Evolutionary conservation across 768 basidiomycete genomes (phyloP).

Genomic region (Chalciporus chontae): DNA sequence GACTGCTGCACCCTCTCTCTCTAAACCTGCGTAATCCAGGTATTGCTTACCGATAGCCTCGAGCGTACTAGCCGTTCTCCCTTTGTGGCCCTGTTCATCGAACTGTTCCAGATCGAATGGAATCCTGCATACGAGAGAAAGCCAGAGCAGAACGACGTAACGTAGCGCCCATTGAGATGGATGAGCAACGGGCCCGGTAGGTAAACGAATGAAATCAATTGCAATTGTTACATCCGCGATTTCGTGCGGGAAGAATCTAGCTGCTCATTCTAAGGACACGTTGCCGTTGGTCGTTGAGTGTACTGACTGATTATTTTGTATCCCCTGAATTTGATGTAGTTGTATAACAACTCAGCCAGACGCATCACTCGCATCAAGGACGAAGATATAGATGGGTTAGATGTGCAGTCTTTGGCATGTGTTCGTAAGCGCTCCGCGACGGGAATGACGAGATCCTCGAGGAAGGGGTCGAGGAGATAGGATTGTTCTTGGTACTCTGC

Average conservation of each 20-base stretch:
- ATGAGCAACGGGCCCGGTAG: constrained; percentile 40
- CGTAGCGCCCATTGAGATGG: constrained; percentile 71
- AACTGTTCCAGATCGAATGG: constrained; percentile 91
- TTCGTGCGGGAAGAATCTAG: constrained; percentile 92
- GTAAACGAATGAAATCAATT: constrained; percentile 56
- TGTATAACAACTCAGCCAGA: constrained; percentile 65
- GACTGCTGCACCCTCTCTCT: constrained; percentile 78
- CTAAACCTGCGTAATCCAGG: constrained; percentile 70
- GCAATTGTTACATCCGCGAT: constrained; percentile 77
- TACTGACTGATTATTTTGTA: constrained; percentile 86
- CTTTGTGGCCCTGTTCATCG: constrained; percentile 53
- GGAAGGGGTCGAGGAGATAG: constrained; percentile 85
- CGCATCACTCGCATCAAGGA: constrained; percentile 44
- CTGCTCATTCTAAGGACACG: constrained; percentile 42
- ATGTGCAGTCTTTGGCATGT: constrained; percentile 44
- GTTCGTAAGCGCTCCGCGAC: constrained; percentile 61
- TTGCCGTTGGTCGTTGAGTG: background rate
- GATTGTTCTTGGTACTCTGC: constrained; percentile 91
- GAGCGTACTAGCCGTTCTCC: constrained; percentile 53
- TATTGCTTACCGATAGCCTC: constrained; percentile 57
- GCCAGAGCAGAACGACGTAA: constrained; percentile 84
- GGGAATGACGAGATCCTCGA: constrained; percentile 76
- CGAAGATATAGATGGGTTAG: constrained; percentile 20
- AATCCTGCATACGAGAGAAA: constrained; percentile 90
- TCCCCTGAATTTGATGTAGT: constrained; percentile 83